Evolutionary conservation across 176 grass and related monocot genomes (phyloP).

Genomic region (Saccharum spontaneum): DNA sequence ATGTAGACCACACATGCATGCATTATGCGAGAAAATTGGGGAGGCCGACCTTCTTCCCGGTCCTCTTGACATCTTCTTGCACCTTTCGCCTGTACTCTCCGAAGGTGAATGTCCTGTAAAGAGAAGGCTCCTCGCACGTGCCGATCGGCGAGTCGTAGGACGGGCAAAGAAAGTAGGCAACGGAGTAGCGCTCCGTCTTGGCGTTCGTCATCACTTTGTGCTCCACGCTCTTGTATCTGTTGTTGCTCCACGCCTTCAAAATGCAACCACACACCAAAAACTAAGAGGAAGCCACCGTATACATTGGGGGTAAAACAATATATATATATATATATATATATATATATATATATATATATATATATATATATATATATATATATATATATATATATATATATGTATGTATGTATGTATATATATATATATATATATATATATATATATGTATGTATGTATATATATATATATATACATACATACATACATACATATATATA

Average conservation of each 20-base stretch:
- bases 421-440: too few relatives aligned
- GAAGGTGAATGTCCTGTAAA: constrained; percentile 83
- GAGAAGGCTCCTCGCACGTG: constrained; percentile 51
- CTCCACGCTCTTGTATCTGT: constrained; percentile 87
- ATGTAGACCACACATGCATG: not conserved
- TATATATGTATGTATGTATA: too few relatives aligned
- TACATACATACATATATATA: too few relatives aligned
- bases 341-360: too few relatives aligned
- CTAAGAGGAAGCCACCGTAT: not conserved
- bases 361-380: too few relatives aligned
- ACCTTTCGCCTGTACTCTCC: constrained; percentile 72
- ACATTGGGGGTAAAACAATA: not conserved
- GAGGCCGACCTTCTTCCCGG: constrained; percentile 72
- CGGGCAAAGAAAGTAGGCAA: constrained; percentile 84
- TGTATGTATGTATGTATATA: too few relatives aligned
- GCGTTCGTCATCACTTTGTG: constrained; percentile 69
- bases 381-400: too few relatives aligned
- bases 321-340: not conserved
- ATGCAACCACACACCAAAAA: too few relatives aligned
- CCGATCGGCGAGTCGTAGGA: constrained; percentile 71
- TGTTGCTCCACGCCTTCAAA: constrained; percentile 92
- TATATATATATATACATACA: too few relatives aligned
- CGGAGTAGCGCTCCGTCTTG: constrained; percentile 68
- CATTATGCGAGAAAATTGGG: constrained; percentile 55
- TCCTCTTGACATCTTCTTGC: constrained; percentile 66